Percentiles rank a stretch among this genome's conserved stretches.
phyloP scores from a whole-genome alignment of 192 early-diverging fungal species.

The Backusella australiensis region DNA sequence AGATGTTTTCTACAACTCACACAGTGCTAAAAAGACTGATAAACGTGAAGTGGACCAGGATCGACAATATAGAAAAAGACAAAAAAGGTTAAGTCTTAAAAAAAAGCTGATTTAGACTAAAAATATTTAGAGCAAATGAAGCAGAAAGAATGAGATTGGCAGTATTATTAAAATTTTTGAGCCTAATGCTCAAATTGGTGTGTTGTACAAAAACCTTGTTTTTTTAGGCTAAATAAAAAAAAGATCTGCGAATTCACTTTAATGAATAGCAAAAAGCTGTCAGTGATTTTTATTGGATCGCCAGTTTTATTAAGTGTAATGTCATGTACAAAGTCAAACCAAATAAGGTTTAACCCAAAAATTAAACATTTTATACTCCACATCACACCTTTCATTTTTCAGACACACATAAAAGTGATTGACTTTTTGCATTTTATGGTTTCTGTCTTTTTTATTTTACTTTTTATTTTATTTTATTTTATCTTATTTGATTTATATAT shows the following conservation, averaged over 20 bases:
- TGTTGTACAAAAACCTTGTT: neutral
- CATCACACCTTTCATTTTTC: conserved; percentile 2
- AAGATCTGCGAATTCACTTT: conserved; percentile 6
- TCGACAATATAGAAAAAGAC: conserved; percentile 5
- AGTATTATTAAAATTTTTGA: neutral
- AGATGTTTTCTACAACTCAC: neutral
- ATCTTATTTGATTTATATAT: neutral
- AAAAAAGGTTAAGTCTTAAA: neutral
- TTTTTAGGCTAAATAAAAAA: conserved; percentile 11
- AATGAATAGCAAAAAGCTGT: neutral
- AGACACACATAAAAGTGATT: conserved; percentile 8
- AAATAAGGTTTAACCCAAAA: neutral
- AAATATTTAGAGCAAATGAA: conserved; percentile 10
- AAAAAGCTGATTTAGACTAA: neutral
- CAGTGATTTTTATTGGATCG: conserved; percentile 4
- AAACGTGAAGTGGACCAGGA: neutral
- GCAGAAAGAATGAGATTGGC: conserved; percentile 13
- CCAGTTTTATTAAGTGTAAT: conserved; percentile 10
- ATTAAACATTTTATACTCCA: conserved; percentile 6
- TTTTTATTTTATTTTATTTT: neutral
- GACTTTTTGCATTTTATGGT: neutral
- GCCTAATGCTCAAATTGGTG: neutral
- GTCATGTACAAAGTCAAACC: conserved; percentile 6
- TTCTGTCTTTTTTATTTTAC: neutral
- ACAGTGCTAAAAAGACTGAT: neutral